A percentile compares a stretch with the other conserved stretches of the same genome.
Evolutionary conservation across 768 basidiomycete species (phyloP).

Genomic region (Lentinula boryana): DNA sequence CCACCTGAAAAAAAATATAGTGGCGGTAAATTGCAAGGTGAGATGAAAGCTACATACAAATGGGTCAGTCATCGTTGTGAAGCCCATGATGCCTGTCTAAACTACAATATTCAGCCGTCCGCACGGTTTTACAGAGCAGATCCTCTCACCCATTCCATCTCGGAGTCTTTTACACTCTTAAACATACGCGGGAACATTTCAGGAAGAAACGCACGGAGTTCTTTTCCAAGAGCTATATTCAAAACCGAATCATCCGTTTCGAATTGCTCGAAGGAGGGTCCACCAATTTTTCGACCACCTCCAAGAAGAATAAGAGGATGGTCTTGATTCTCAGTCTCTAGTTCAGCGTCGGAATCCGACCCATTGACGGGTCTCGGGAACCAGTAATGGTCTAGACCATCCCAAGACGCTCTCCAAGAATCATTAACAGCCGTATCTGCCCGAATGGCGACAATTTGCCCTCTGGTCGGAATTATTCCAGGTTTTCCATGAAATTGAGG

Average conservation of each 20-base stretch:
- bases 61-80: conserved; percentile 53
- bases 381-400: conserved; percentile 65
- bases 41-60: conserved; percentile 42
- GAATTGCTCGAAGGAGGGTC: conserved; percentile 37
- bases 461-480: conserved; percentile 46
- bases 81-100: conserved; percentile 84
- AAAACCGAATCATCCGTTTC: conserved; percentile 55
- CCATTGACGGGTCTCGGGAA: conserved; percentile 56
- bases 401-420: conserved; percentile 42
- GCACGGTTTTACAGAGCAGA: not conserved
- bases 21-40: conserved; percentile 16
- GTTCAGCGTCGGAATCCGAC: conserved; percentile 14
- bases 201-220: conserved; percentile 55
- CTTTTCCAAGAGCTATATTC: conserved; percentile 38
- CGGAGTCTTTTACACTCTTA: conserved; percentile 41
- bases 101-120: not conserved
- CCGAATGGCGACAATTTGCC: conserved; percentile 43
- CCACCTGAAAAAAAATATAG: conserved; percentile 41
- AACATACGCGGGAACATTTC: conserved; percentile 49
- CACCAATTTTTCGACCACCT: conserved; percentile 48
- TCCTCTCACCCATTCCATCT: conserved; percentile 72
- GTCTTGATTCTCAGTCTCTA: conserved; percentile 9
- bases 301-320: conserved; percentile 67
- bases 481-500: conserved; percentile 37
- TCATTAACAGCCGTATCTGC: conserved; percentile 27